Base-by-base conservation (phyloP, 352 stramenopile genomes). In the Thalassiosira livingstoniorum region DNA sequence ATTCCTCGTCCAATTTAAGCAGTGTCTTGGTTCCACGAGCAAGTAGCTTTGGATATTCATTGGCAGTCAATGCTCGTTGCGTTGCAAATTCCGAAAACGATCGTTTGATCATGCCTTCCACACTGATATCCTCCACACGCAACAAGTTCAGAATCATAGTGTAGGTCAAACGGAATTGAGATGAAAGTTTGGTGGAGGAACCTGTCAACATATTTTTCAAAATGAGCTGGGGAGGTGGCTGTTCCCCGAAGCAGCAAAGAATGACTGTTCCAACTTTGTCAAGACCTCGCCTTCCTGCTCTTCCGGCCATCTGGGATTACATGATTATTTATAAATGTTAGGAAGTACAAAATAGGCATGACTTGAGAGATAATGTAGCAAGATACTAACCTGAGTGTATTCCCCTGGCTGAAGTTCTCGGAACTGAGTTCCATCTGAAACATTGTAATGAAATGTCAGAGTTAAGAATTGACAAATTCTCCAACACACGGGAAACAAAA, bases 121-220 rank as follows among this genome's bases (percentile, higher is more conserved):
- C 91, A 66, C 77, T 90, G 87, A 93, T 92, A 73, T 96, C 93
- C 72, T 96, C 92, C 4, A 96, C 91, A 43, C 97, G 95, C 31
- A 99, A 87, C 15, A 99, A 83, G 85, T 98, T 99, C 68, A 99
- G 88, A 72, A 99, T 98, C 97, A 99, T 99, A 68, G 97, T 98
- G 88, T 98, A 99, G n/a, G 96, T 98, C 67, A 99, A 86, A 5
- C 97, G 93, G 90, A 99, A 99, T 89, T 98, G 96, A 70, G 96
- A 98, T 61, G 95, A 95, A 3, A 99, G 91, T 60, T 96, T 96
- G 13, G 96, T 98, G 4, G 97, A 96, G 57, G 96, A 96, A 29
- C 97, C 97, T 27, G 96, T 98, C 29, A 99, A 87, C 94, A 99
- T 98, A 32, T 95, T 97, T 77, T 95, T 92, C 60, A 98, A 84